phyloP scores from a whole-genome alignment of 2,329 filamentous ascomycete genomes.

The Cercospora citrullina region DNA sequence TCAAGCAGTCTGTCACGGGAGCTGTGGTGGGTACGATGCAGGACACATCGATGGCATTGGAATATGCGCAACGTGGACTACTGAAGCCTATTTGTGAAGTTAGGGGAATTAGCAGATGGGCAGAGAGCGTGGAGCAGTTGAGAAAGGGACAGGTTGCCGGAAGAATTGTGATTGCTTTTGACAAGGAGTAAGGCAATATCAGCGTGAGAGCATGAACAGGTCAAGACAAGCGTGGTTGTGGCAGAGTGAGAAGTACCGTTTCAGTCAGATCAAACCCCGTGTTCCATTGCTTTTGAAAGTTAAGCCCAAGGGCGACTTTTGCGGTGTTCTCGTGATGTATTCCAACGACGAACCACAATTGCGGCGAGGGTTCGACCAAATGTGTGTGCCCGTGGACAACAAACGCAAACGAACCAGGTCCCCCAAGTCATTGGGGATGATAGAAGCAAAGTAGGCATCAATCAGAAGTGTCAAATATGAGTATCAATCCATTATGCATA shows the following conservation, averaged over 20 bases:
- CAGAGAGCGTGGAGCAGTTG: constrained; percentile 54
- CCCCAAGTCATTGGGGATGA: background rate
- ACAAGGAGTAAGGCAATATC: constrained; percentile 8
- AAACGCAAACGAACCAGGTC: background rate
- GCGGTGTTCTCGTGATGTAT: too few relatives aligned
- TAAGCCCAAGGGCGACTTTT: background rate
- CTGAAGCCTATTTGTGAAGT: constrained; percentile 54
- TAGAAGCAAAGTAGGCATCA: background rate
- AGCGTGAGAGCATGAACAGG: too few relatives aligned
- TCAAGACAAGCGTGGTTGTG: too few relatives aligned
- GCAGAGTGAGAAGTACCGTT: background rate
- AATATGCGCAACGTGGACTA: constrained; percentile 52
- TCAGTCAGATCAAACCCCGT: background rate
- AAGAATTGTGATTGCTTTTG: constrained; percentile 53
- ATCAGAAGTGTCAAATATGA: background rate
- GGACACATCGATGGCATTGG: constrained; percentile 47
- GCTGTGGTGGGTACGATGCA: constrained; percentile 50
- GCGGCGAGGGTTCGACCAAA: background rate
- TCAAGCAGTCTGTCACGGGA: constrained; percentile 38
- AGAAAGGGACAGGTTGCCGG: constrained; percentile 53
- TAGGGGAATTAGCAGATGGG: constrained; percentile 47
- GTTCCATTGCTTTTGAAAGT: background rate
- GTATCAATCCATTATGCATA: background rate
- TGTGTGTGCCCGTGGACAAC: background rate
- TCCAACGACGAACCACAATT: background rate